Conservation (phyloP, 176 grass and related monocot species). For the Oryza punctata region DNA sequence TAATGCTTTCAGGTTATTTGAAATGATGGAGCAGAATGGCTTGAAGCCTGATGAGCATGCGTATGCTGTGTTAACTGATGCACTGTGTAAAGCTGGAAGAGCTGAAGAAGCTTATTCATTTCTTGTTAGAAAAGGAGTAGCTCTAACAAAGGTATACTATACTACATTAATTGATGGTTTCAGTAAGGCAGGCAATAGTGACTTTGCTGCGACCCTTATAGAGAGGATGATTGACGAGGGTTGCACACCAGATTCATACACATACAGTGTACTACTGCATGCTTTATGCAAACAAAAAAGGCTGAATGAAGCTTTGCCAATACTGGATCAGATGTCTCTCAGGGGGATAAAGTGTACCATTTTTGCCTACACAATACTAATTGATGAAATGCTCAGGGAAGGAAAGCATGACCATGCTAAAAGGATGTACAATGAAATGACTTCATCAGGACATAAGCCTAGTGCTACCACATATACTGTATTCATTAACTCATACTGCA, state of each 20-base stretch:
- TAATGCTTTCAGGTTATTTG: conserved; percentile 70
- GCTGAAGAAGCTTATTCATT: conserved; percentile 71
- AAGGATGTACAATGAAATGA: conserved; percentile 67
- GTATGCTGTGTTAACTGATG: conserved; percentile 61
- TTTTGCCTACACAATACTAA: conserved; percentile 78
- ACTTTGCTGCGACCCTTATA: conserved; percentile 53
- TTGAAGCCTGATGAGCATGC: conserved; percentile 59
- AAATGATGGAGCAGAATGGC: conserved; percentile 74
- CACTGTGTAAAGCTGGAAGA: conserved; percentile 74
- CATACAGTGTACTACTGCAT: conserved; percentile 75
- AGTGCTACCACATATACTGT: conserved; percentile 73
- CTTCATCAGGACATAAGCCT: conserved; percentile 61
- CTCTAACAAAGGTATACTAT: conserved; percentile 58
- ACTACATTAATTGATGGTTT: conserved; percentile 81
- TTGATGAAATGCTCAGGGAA: conserved; percentile 80
- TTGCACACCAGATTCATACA: conserved; percentile 68
- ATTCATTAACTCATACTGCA: conserved; percentile 70
- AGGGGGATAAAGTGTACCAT: conserved; percentile 59
- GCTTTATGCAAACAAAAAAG: conserved; percentile 77
- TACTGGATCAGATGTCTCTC: conserved; percentile 72
- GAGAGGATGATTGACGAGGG: conserved; percentile 57
- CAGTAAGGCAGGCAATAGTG: conserved; percentile 60
- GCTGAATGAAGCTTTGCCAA: conserved; percentile 55
- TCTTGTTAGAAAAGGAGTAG: conserved; percentile 54
- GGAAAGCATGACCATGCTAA: conserved; percentile 65